These are phyloP conservation scores for Eucalyptus viminalis DNA, from an alignment of 345 rosid genomes.

Conservation along the genomic window DNA sequence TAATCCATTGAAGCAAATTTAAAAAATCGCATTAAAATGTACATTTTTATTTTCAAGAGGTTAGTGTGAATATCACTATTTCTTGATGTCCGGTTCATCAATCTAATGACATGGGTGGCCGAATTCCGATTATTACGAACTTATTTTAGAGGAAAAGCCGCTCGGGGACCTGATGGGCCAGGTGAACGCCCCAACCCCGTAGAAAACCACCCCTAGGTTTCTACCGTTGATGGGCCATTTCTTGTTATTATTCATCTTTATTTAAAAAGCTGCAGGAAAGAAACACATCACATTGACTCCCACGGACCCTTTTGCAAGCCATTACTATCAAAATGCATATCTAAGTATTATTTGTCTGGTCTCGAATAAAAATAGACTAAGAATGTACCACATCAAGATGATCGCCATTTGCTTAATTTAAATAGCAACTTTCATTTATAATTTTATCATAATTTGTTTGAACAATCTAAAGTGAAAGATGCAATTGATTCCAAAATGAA, in stretches of 20 bases:
- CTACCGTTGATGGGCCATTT: background rate
- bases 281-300: background rate
- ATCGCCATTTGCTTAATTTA: background rate
- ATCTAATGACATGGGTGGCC: background rate
- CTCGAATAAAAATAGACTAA: background rate
- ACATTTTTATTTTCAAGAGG: background rate
- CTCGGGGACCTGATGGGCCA: background rate
- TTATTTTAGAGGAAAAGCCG: background rate
- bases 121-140: background rate
- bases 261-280: background rate
- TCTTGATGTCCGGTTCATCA: background rate
- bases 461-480: background rate
- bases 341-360: background rate
- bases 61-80: background rate
- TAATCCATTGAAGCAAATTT: too few species aligned
- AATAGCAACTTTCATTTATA: background rate
- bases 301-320: background rate
- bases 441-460: too few species aligned
- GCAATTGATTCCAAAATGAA: background rate
- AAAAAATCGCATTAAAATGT: background rate
- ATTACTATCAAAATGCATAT: background rate
- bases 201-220: background rate
- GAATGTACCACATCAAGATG: background rate
- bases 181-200: background rate
- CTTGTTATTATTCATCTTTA: background rate